phyloP scores from a whole-genome alignment of 495 filamentous ascomycete genomes.

The Penicillium nucicola region DNA sequence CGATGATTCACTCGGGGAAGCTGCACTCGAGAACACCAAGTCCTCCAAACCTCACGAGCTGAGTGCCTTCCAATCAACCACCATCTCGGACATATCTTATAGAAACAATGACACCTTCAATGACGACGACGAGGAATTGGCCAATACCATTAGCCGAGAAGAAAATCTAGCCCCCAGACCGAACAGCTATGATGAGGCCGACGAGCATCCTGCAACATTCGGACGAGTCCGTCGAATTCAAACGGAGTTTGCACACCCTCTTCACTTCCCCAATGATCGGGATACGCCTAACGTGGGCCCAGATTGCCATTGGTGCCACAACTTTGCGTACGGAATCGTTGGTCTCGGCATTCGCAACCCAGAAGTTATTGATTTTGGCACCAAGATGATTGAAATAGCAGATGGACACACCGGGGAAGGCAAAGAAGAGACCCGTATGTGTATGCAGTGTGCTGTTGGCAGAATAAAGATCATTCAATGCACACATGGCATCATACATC shows the following conservation, averaged over 20 bases:
- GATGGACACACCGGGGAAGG: constrained; percentile 2
- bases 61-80: background rate
- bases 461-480: constrained; percentile 6
- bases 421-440: constrained; percentile 14
- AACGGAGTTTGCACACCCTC: constrained; percentile 4
- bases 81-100: background rate
- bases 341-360: constrained; percentile 2
- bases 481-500: background rate
- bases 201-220: too few relatives aligned
- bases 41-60: background rate
- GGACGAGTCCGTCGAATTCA: background rate
- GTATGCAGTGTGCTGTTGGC: background rate
- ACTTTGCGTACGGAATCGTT: constrained; percentile 10
- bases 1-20: too few relatives aligned
- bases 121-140: background rate
- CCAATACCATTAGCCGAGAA: too few relatives aligned
- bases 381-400: background rate
- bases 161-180: background rate
- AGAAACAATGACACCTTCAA: background rate
- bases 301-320: constrained; percentile 11
- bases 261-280: background rate
- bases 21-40: too few relatives aligned
- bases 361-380: background rate
- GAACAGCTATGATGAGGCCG: too few relatives aligned
- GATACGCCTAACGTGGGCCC: background rate